These are phyloP conservation scores for Prototheca wickerhamii DNA, from an alignment of 163 green algal genomes.

Conservation along the genomic window DNA sequence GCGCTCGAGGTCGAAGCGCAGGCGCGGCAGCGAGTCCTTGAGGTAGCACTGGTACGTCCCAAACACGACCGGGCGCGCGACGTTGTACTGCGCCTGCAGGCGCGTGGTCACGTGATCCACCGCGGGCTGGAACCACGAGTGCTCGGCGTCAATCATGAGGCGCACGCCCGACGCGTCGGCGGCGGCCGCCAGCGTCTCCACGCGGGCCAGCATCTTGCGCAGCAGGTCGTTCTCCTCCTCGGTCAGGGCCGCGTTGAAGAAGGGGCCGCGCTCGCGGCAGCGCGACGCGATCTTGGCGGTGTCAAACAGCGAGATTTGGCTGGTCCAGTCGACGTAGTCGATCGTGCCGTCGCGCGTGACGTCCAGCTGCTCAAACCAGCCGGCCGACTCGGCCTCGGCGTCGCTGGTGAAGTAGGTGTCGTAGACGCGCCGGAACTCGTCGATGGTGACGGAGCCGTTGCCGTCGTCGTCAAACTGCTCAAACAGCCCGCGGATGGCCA, in stretches of 20 bases:
- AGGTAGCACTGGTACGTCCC: conserved; percentile 89
- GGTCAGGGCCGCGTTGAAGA: conserved; percentile 39
- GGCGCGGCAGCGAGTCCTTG: conserved; percentile 39
- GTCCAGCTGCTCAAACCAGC: conserved; percentile 39
- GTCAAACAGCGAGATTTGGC: conserved; percentile 38
- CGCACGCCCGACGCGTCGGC: conserved; percentile 41
- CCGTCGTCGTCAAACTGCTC: conserved; percentile 47
- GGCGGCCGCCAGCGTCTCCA: conserved; percentile 45
- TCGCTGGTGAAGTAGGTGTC: conserved; percentile 35
- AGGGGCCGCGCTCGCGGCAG: conserved; percentile 41
- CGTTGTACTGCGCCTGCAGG: conserved; percentile 71
- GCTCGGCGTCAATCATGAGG: conserved; percentile 81
- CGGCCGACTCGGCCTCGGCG: conserved; percentile 15
- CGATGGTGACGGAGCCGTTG: conserved; percentile 7
- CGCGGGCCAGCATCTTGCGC: conserved; percentile 55
- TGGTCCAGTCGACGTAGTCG: conserved; percentile 25
- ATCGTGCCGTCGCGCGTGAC: conserved; percentile 17
- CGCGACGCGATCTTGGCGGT: conserved; percentile 40
- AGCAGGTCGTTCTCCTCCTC: conserved; percentile 59
- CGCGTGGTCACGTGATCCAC: conserved; percentile 73
- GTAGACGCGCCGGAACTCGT: conserved; percentile 34
- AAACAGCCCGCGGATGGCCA: conserved; percentile 59
- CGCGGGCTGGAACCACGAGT: conserved; percentile 79
- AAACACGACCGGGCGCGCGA: conserved; percentile 45
- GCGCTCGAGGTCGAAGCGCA: conserved; percentile 64